These are phyloP conservation scores for Petunia secreta DNA, from an alignment of 257 asterid genomes.

Conservation along the genomic window DNA sequence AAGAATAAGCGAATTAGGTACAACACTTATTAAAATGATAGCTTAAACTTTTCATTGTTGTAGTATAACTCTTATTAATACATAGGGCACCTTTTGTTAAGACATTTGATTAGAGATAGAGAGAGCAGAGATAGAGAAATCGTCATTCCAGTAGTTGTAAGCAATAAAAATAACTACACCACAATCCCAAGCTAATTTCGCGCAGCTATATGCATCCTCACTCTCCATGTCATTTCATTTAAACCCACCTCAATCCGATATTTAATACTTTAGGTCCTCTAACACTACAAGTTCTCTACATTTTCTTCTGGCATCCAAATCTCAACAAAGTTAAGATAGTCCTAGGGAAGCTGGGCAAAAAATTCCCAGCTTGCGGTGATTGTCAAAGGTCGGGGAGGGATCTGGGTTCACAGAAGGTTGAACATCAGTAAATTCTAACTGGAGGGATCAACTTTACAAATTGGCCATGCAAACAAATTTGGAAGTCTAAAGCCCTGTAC, in stretches of 20 bases:
- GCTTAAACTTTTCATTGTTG: neutral
- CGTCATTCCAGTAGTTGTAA: neutral
- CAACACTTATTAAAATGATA: neutral
- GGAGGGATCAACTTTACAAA: too few species aligned
- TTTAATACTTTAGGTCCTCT: neutral
- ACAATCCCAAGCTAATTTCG: neutral
- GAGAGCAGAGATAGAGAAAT: neutral
- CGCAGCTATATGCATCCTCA: neutral
- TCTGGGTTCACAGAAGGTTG: neutral
- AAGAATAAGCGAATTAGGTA: conserved; percentile 29
- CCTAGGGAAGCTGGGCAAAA: neutral
- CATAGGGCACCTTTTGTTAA: neutral
- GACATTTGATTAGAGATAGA: neutral
- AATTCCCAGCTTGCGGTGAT: neutral
- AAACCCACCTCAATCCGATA: neutral
- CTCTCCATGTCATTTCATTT: neutral
- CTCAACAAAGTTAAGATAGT: too few species aligned
- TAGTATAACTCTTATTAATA: neutral
- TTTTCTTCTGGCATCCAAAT: neutral
- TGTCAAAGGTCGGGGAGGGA: neutral
- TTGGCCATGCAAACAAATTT: too few species aligned
- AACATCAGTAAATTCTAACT: neutral
- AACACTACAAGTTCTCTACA: neutral
- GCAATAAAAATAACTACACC: neutral
- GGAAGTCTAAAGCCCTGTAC: too few species aligned